phyloP scores from a whole-genome alignment of 2,329 filamentous ascomycete species.

The Ceratocystis lukuohia region DNA sequence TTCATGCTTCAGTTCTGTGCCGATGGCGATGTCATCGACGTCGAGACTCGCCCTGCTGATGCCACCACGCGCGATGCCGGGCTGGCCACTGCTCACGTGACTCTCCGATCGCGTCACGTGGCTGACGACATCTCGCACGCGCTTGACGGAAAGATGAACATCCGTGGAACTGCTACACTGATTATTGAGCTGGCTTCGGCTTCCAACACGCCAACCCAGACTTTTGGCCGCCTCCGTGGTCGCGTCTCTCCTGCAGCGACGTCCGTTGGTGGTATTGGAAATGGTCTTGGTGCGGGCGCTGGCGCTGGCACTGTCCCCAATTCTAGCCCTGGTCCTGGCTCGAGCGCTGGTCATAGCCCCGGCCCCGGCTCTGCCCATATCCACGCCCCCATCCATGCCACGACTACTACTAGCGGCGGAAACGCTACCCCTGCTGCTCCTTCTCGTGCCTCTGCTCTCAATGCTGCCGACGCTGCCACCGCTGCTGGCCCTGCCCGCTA shows the following conservation, averaged over 20 bases:
- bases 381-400: background rate
- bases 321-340: background rate
- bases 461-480: background rate
- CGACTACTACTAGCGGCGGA: background rate
- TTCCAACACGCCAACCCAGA: constrained; percentile 17
- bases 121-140: constrained; percentile 15
- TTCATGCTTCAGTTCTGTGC: constrained; percentile 17
- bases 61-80: constrained; percentile 7
- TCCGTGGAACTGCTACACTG: constrained; percentile 13
- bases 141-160: constrained; percentile 19
- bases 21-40: constrained; percentile 16
- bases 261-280: too few relatives aligned
- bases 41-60: constrained; percentile 10
- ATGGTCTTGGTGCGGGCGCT: background rate
- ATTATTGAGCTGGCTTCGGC: constrained; percentile 14
- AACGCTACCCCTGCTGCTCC: background rate
- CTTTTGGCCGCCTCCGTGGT: constrained; percentile 11
- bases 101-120: constrained; percentile 14
- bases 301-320: background rate
- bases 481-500: constrained; percentile 6
- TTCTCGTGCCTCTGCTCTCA: background rate
- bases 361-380: background rate
- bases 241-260: constrained; percentile 5
- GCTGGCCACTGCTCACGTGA: constrained; percentile 13
- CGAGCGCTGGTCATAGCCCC: background rate